Base-by-base conservation (phyloP, 2,329 filamentous ascomycete species). In the Hymenoscyphus salicellus region DNA sequence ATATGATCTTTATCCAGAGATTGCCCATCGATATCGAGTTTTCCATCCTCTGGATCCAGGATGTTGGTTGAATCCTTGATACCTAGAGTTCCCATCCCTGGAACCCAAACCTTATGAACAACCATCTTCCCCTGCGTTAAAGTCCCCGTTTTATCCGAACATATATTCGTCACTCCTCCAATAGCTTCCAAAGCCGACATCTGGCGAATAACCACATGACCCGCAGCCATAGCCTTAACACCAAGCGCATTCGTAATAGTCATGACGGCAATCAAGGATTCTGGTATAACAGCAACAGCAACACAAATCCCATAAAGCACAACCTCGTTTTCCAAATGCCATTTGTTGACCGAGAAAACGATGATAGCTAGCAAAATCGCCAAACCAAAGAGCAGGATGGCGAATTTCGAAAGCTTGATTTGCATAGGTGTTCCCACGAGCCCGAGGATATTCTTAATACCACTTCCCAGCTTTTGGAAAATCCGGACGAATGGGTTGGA, bases 321-420 rank as follows among this genome's bases (percentile, higher is more conserved):
- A 16, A 87, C 83, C 65, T 88, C 84, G 65, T 83, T 81, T 49
- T 79, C 75, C 55, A 87, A 76, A 1, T 81, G 58, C 77, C 83
- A 88, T 64, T 78, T 77, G 73, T 82, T 85, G 66, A 81, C 85
- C 5, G 81, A 83, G 74, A 89, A 89, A 70, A 89, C 86, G 60
- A 88, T 83, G 65, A 88, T 74, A 59, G 83, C 85, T 38, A 88
- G 79, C 2, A 87, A 71, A 62, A 88, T 79, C 55, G 86, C 93
- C 60, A 92, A 84, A 57, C 83, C 87, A 73, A 96, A 96, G 1
- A 96, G 84, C 3, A 92, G 75, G 55, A 95, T 87, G 32, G 93
- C 92, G 72, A 97, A 89, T 77, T 93, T 92, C 79, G 90, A 92
- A 60, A 97, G 83, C 73, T 91, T 94, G 69, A 89, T 88, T 78